Conservation (phyloP, 768 basidiomycete species). For the Gautieria morchelliformis region DNA sequence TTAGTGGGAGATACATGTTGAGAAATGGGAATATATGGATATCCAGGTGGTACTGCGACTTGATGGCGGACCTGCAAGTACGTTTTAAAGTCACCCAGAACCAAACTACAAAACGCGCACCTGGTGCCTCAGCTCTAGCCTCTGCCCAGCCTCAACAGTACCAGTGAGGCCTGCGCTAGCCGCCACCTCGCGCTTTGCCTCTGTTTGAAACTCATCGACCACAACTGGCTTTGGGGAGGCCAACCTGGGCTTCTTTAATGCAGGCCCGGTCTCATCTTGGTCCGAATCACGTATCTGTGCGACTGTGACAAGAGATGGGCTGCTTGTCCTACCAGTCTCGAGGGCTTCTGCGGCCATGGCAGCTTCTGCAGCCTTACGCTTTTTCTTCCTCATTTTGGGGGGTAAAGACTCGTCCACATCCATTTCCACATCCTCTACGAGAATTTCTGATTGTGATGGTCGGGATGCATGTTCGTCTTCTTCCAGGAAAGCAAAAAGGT, state of each 20-base stretch:
- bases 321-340: slow-evolving; percentile 13
- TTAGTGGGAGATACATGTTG: slow-evolving; percentile 86
- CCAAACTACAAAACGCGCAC: slow-evolving; percentile 26
- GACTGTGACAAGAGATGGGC: slow-evolving; percentile 6
- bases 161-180: slow-evolving; percentile 83
- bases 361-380: slow-evolving; percentile 20
- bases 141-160: slow-evolving; percentile 52
- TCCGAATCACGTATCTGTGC: slow-evolving; percentile 16
- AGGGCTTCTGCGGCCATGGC: slow-evolving; percentile 3
- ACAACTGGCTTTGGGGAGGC: slow-evolving; percentile 63
- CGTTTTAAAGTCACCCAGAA: not conserved
- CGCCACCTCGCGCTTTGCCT: slow-evolving; percentile 85
- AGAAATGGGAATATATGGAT: slow-evolving; percentile 83
- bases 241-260: slow-evolving; percentile 50
- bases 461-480: slow-evolving; percentile 18
- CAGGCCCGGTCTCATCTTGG: slow-evolving; percentile 31
- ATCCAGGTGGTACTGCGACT: slow-evolving; percentile 91
- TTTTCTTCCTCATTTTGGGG: slow-evolving; percentile 34
- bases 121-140: slow-evolving; percentile 75
- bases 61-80: slow-evolving; percentile 73
- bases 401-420: slow-evolving; percentile 19
- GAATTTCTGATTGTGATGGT: slow-evolving; percentile 5
- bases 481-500: slow-evolving; percentile 65
- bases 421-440: slow-evolving; percentile 18
- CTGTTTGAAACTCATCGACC: slow-evolving; percentile 90